Base-by-base conservation (phyloP, 1,284 basidiomycete species). In the Coniophora puteana region DNA sequence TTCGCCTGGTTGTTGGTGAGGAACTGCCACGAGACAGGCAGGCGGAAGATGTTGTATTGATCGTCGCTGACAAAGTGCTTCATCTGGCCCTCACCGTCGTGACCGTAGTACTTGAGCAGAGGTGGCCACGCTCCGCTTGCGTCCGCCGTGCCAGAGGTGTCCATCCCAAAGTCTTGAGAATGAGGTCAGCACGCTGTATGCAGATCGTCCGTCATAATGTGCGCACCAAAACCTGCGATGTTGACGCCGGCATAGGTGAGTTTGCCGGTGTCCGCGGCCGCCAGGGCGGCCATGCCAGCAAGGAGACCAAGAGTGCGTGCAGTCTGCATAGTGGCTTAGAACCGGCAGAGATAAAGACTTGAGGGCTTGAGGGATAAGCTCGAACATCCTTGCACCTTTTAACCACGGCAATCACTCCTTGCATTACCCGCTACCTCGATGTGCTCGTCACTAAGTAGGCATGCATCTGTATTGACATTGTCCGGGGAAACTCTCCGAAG, bases 21-120 rank as follows among this genome's bases (percentile, higher is more conserved):
- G 58, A 71, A 76, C 54, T 78, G 76, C 77, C 77, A 80, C 4
- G 69, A 71, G 18, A 78, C 68, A 4, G 73, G 72, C 13, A 72
- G 60, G 22, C 71, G 66, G 67, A 74, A 76, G 4, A 63, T 60
- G 50, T 74, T 74, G 59, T 65, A 72, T 1, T 69, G 68, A 46
- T 73, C 68, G 48, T 68, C 62, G 2, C 66, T 56, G 31, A 69
- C 68, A 46, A 79, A 80, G 52, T 79, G 76, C 33, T 62, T 50
- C 69, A 79, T 76, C 54, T 79, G 77, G 6, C 71, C 68, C 14
- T 58, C 61, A 45, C 69, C 70, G 42, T 72, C 70, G 17, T 52
- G 47, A 21, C 52, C 57, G 48, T 66, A 70, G 57, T 70, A 73
- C 46, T 71, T 55, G 14, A 62, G 60, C 23, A 72, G 53, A 22